Conservation (phyloP, 352 stramenopile genomes). For the Phytopythium litorale region DNA sequence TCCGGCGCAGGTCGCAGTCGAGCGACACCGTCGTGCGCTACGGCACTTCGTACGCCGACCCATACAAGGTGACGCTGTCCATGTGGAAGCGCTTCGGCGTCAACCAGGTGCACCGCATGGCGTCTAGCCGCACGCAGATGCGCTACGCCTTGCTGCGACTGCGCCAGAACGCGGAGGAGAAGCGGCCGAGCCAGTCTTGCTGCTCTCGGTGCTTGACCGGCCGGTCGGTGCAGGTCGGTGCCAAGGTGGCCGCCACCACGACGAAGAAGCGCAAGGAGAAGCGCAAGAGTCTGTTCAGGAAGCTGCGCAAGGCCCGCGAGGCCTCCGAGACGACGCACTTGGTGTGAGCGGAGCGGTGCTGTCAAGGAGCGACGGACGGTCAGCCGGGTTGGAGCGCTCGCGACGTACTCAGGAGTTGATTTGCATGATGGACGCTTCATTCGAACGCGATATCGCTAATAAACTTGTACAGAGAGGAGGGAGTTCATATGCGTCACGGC, state of each 20-base stretch:
- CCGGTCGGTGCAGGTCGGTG: background rate
- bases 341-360: background rate
- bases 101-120: conserved; percentile 71
- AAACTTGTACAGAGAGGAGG: background rate
- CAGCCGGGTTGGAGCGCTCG: background rate
- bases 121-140: conserved; percentile 47
- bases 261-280: background rate
- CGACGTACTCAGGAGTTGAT: background rate
- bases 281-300: too few relatives aligned
- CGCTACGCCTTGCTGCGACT: conserved; percentile 60
- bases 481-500: conserved; percentile 30
- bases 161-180: conserved; percentile 32
- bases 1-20: conserved; percentile 31
- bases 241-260: too few relatives aligned
- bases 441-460: background rate
- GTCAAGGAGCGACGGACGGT: background rate
- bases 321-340: conserved; percentile 8
- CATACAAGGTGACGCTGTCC: conserved; percentile 68
- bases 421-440: background rate
- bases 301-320: background rate
- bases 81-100: conserved; percentile 68
- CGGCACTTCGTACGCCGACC: conserved; percentile 58
- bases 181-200: background rate
- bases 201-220: background rate
- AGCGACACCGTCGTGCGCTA: conserved; percentile 28